phyloP scores from a whole-genome alignment of 331 rosid species.

The Malus hybrid region DNA sequence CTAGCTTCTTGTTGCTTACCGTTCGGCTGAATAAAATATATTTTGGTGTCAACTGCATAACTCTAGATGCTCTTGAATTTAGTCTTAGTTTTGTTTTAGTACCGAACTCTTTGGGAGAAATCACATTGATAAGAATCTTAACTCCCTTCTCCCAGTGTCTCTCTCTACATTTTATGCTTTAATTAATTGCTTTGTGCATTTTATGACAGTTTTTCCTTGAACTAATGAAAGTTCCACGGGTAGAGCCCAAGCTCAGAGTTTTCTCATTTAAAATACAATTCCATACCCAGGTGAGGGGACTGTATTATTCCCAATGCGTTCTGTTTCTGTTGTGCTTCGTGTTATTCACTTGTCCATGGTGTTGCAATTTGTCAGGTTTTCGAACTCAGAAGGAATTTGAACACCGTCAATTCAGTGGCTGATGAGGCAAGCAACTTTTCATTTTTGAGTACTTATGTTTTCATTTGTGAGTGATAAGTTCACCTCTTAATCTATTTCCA shows the following conservation, averaged over 20 bases:
- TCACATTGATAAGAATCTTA: not conserved
- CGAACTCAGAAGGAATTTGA: conserved; percentile 74
- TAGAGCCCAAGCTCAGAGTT: conserved; percentile 84
- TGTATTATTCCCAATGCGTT: conserved; percentile 12
- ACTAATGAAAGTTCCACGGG: conserved; percentile 91
- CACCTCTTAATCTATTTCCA: conserved; percentile 16
- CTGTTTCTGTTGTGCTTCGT: conserved; percentile 10
- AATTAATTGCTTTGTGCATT: conserved; percentile 17
- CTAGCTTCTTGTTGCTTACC: not conserved
- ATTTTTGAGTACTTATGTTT: conserved; percentile 4
- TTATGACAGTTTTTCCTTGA: conserved; percentile 67
- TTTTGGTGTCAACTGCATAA: not conserved
- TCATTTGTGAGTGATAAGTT: not conserved
- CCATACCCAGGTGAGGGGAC: conserved; percentile 55
- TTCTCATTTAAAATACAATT: conserved; percentile 89
- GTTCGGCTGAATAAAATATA: not conserved
- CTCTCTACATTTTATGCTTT: conserved; percentile 5
- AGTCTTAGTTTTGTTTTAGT: not conserved
- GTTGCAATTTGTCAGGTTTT: conserved; percentile 44
- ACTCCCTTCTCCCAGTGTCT: not conserved
- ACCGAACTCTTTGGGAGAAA: not conserved
- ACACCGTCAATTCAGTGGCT: conserved; percentile 63
- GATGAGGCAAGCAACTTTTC: conserved; percentile 54
- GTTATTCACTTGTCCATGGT: conserved; percentile 16
- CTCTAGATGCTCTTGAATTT: not conserved